Percentiles rank a stretch among this genome's conserved stretches.
phyloP scores from a whole-genome alignment of 495 filamentous ascomycete genomes.

The Darksidea phi region DNA sequence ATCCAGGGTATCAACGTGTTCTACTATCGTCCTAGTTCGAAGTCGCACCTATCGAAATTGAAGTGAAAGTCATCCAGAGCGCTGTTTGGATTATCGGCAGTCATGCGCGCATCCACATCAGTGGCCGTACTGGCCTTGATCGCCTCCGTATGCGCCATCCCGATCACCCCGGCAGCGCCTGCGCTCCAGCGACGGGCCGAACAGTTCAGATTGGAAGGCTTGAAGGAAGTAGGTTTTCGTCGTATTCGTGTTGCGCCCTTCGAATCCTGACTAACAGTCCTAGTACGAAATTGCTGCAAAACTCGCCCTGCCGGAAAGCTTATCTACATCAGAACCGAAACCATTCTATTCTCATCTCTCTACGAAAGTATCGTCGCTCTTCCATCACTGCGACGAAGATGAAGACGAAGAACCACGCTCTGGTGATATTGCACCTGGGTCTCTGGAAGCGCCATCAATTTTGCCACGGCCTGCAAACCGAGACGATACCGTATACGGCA shows the following conservation, averaged over 20 bases:
- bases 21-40: constrained; percentile 14
- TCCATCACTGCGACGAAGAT: background rate
- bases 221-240: constrained; percentile 11
- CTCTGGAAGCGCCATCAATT: constrained; percentile 28
- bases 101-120: constrained; percentile 1
- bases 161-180: constrained; percentile 29
- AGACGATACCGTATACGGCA: constrained; percentile 4
- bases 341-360: constrained; percentile 6
- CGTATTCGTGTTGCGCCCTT: background rate
- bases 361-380: constrained; percentile 10
- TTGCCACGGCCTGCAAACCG: constrained; percentile 18
- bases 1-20: background rate
- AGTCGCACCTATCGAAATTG: constrained; percentile 8
- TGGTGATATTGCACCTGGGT: constrained; percentile 29
- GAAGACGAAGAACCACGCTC: constrained; percentile 8
- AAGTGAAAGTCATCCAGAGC: background rate
- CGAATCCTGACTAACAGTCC: background rate
- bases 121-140: constrained; percentile 6
- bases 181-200: constrained; percentile 20
- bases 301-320: background rate
- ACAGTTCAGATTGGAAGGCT: constrained; percentile 23
- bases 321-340: background rate
- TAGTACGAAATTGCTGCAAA: constrained; percentile 26
- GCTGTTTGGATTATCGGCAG: background rate
- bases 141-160: constrained; percentile 11